Evolutionary conservation across 2,329 filamentous ascomycete species (phyloP).

Genomic region (Neonectria punicea): DNA sequence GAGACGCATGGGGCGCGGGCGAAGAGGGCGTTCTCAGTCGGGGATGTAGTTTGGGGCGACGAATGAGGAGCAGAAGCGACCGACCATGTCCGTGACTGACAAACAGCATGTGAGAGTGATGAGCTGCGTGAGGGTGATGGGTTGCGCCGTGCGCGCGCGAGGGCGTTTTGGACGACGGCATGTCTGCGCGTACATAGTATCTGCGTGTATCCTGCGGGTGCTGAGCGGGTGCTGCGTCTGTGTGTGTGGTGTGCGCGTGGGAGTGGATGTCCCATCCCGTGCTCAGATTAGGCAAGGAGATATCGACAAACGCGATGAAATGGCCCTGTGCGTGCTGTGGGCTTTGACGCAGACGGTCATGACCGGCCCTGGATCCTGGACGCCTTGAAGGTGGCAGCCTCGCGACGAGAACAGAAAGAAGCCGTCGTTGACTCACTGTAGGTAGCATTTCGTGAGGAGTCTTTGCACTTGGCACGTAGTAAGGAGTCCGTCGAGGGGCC

Average conservation of each 20-base stretch:
- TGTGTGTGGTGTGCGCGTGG: conserved; percentile 21
- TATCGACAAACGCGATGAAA: conserved; percentile 21
- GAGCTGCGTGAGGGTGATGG: conserved; percentile 25
- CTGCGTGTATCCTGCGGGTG: conserved; percentile 19
- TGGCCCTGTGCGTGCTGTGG: conserved; percentile 10
- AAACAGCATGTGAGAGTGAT: conserved; percentile 37
- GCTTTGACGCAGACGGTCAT: conserved; percentile 12
- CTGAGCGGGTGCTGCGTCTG: conserved; percentile 9
- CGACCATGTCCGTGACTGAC: conserved; percentile 27
- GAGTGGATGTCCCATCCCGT: conserved; percentile 17
- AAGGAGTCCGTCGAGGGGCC: conserved; percentile 6
- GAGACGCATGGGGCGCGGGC: conserved; percentile 27
- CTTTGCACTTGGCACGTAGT: neutral
- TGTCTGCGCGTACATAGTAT: conserved; percentile 6
- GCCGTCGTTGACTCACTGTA: neutral
- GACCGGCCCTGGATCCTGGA: neutral
- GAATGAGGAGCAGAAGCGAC: conserved; percentile 29
- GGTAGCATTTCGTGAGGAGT: neutral
- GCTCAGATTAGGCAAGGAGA: conserved; percentile 23
- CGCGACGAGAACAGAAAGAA: neutral
- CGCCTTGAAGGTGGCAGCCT: neutral
- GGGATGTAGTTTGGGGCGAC: conserved; percentile 18
- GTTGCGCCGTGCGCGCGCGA: conserved; percentile 2
- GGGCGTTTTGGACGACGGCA: conserved; percentile 16
- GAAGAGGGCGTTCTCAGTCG: conserved; percentile 20